Percentiles rank a stretch among this genome's conserved stretches.
Evolutionary conservation across 352 stramenopile genomes (phyloP).

Genomic region (Phytophthora meadii): DNA sequence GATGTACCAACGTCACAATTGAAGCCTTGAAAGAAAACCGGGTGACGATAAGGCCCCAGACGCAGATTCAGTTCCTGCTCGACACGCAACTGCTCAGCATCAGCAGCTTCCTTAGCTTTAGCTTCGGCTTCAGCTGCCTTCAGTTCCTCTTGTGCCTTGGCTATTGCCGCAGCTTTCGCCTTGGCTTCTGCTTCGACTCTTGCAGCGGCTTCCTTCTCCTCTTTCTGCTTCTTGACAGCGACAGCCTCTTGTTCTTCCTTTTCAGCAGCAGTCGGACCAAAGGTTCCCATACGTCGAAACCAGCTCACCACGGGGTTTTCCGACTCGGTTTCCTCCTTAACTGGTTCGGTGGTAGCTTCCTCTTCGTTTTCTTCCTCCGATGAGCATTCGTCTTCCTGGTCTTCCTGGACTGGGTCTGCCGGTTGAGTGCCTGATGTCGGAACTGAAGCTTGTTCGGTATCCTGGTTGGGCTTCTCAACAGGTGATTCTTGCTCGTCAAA

Average conservation of each 20-base stretch:
- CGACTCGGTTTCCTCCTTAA: slow-evolving; percentile 24
- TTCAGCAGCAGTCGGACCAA: slow-evolving; percentile 22
- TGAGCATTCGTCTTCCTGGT: slow-evolving; percentile 11
- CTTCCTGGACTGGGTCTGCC: slow-evolving; percentile 4
- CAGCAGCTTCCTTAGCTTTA: slow-evolving; percentile 19
- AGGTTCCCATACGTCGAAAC: slow-evolving; percentile 42
- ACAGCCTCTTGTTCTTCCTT: slow-evolving; percentile 20
- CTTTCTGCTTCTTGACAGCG: slow-evolving; percentile 19
- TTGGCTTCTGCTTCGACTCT: slow-evolving; percentile 15
- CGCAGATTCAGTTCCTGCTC: slow-evolving; percentile 40
- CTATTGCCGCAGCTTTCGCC: slow-evolving; percentile 5
- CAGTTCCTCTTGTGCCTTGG: slow-evolving; percentile 13
- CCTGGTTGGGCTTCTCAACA: slow-evolving; percentile 2
- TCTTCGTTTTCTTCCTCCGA: slow-evolving; percentile 12
- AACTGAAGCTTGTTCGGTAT: neutral
- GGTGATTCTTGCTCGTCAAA: neutral
- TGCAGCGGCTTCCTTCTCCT: slow-evolving; percentile 24
- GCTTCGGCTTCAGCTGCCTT: slow-evolving; percentile 10
- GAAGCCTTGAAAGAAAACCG: slow-evolving; percentile 46
- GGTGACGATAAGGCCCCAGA: slow-evolving; percentile 36
- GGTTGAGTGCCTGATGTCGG: slow-evolving; percentile 3
- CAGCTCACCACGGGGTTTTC: slow-evolving; percentile 38
- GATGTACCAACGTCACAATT: slow-evolving; percentile 37
- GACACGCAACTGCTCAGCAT: slow-evolving; percentile 26
- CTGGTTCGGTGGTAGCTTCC: slow-evolving; percentile 2